These are phyloP conservation scores for Hypoxylon fuscum DNA, from an alignment of 495 filamentous ascomycete genomes.

Conservation along the genomic window DNA sequence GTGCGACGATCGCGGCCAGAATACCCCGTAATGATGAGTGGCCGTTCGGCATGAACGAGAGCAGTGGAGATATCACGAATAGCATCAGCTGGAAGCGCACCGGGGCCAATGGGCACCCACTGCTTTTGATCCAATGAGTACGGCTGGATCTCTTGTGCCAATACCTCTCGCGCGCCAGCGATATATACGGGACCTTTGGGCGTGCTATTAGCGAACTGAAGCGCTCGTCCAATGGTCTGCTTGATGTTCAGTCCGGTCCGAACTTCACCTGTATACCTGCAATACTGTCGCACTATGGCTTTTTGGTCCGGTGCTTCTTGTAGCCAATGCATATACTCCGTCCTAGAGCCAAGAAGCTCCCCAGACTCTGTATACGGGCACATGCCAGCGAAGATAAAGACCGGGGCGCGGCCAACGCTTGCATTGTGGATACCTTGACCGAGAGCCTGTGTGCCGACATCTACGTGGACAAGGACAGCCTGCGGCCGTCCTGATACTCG, in stretches of 20 bases:
- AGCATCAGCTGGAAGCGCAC: conserved; percentile 67
- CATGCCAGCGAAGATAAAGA: conserved; percentile 80
- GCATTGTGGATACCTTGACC: conserved; percentile 83
- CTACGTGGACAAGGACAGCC: conserved; percentile 81
- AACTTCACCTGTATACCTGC: conserved; percentile 76
- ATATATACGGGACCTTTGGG: conserved; percentile 79
- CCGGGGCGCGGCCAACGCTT: conserved; percentile 75
- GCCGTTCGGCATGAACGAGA: conserved; percentile 69
- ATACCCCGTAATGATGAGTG: conserved; percentile 75
- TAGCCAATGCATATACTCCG: conserved; percentile 86
- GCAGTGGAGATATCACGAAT: conserved; percentile 66
- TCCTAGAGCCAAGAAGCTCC: conserved; percentile 74
- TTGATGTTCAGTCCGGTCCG: conserved; percentile 81
- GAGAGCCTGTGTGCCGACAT: conserved; percentile 82
- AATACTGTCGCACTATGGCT: conserved; percentile 79
- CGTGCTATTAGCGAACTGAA: conserved; percentile 76
- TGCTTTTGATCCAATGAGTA: conserved; percentile 68
- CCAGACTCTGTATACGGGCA: conserved; percentile 80
- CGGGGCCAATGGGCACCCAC: conserved; percentile 70
- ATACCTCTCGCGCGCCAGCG: conserved; percentile 70
- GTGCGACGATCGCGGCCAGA: conserved; percentile 68
- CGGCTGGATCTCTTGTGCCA: conserved; percentile 77
- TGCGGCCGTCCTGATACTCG: conserved; percentile 75
- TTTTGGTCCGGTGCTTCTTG: conserved; percentile 84
- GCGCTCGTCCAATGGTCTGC: conserved; percentile 77